phyloP scores from a whole-genome alignment of 1,139 yeast species.

The Candida sp. region DNA sequence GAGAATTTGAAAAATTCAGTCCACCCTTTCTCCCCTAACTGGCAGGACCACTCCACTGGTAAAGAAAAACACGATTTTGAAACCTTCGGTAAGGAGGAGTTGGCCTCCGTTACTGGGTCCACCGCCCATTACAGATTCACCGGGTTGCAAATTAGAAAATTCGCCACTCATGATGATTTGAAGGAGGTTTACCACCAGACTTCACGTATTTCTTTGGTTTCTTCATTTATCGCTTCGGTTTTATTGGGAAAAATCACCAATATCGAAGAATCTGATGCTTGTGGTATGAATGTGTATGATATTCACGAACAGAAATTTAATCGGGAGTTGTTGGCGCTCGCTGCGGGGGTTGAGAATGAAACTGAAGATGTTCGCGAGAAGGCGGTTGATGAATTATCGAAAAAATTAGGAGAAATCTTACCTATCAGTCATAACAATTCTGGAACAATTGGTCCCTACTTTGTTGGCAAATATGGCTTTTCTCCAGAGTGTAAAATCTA shows the following conservation, averaged over 20 bases:
- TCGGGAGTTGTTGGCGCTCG: slow-evolving; percentile 47
- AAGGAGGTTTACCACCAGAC: slow-evolving; percentile 52
- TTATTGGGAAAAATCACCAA: slow-evolving; percentile 61
- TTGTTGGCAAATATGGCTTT: slow-evolving; percentile 63
- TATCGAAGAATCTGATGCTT: slow-evolving; percentile 82
- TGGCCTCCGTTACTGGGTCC: slow-evolving; percentile 78
- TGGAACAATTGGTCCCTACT: slow-evolving; percentile 56
- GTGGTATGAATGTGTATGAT: slow-evolving; percentile 90
- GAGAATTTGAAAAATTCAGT: slow-evolving; percentile 51
- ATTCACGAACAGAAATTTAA: slow-evolving; percentile 51
- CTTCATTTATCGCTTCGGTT: slow-evolving; percentile 74
- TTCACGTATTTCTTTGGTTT: slow-evolving; percentile 65
- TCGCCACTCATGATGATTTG: slow-evolving; percentile 51
- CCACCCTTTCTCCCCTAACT: slow-evolving; percentile 72
- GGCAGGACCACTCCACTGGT: slow-evolving; percentile 94
- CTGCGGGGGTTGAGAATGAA: slow-evolving; percentile 46
- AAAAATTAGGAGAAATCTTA: slow-evolving; percentile 50
- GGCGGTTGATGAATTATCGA: slow-evolving; percentile 37
- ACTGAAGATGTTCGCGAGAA: slow-evolving; percentile 25
- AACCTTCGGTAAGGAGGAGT: slow-evolving; percentile 50
- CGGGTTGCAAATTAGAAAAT: slow-evolving; percentile 82
- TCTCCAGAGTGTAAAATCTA: slow-evolving; percentile 49
- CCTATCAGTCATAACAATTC: slow-evolving; percentile 40
- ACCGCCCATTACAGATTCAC: slow-evolving; percentile 89
- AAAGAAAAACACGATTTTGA: slow-evolving; percentile 66